Evolutionary conservation across 371 early-diverging fungal genomes (phyloP), one percentile per base, ranked within the genome.

Genomic region (Apophysomyces trapeziformis): DNA sequence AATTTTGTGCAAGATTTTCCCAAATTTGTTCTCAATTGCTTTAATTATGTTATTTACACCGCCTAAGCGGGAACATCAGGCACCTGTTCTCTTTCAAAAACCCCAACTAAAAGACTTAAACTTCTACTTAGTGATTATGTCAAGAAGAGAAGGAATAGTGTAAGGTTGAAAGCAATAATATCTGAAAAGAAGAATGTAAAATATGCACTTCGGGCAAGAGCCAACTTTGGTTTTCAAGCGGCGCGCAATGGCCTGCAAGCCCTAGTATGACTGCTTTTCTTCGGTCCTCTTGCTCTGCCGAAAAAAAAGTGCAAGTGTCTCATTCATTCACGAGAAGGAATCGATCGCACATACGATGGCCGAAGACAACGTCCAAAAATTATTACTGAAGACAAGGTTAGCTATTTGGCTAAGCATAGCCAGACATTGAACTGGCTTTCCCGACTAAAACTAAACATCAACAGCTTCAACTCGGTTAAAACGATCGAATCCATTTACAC

Each of bases 401-500:
- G 32, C 32, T 26, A 26, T 26, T 26, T 26, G 32, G 32, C 32
- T 26, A 26, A 26, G 2, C 32, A 26, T 2, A 26, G 32, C 32
- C 32, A 26, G 32, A 26, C 3, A 26, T 26, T 26, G 32, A 26
- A 26, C 32, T 26, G 32, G 32, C 32, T 54, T 12, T 37, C 4
- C 54, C 37, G 37, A 9, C 12, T 41, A 41, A 41, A 26, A 8
- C 5, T 41, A 41, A 41, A 4, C 2, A 43, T 45, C 13, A 38
- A 60, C 47, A 93, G 94, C 72, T 92, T 90, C 80, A 89, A 90
- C 63, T 83, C 89, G 44, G 82, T 87, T 60, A 84, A 85, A 72
- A 89, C 91, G 44, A 92, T 96, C 74, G 94, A 95, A 71, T 92
- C 96, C 47, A 89, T 96, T 57, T 98, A 93, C 75, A 95, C 96